These are phyloP conservation scores for Pseudogymnoascus sp. DNA, from an alignment of 2,329 filamentous ascomycete genomes.

Conservation along the genomic window DNA sequence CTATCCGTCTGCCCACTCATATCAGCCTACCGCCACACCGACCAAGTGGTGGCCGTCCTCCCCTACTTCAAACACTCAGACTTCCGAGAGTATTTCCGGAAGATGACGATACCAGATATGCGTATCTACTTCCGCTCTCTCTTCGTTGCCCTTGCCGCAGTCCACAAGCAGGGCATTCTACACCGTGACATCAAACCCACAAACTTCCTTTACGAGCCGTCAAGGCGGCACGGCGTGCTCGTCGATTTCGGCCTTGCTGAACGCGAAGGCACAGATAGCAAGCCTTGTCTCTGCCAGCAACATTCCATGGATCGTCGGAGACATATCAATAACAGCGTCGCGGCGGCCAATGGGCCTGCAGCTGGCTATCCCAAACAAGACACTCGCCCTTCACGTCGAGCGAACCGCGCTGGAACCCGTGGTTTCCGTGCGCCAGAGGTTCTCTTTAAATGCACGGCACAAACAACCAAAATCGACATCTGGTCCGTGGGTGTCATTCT, in stretches of 20 bases:
- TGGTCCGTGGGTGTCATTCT: conserved; percentile 98
- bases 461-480: conserved; percentile 89
- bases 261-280: conserved; percentile 67
- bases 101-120: conserved; percentile 81
- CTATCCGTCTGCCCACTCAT: conserved; percentile 88
- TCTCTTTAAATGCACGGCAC: conserved; percentile 91
- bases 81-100: conserved; percentile 89
- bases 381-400: conserved; percentile 76
- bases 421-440: conserved; percentile 96
- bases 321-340: conserved; percentile 52
- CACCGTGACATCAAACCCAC: conserved; percentile 97
- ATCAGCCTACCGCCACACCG: conserved; percentile 89
- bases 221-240: conserved; percentile 74
- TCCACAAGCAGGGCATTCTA: conserved; percentile 78
- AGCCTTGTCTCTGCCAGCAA: conserved; percentile 77
- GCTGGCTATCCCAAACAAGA: conserved; percentile 83
- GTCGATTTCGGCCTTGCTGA: conserved; percentile 99
- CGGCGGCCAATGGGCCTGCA: conserved; percentile 48
- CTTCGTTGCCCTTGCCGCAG: conserved; percentile 75
- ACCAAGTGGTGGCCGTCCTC: conserved; percentile 90
- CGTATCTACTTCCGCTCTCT: conserved; percentile 83
- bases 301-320: conserved; percentile 54
- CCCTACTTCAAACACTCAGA: conserved; percentile 95
- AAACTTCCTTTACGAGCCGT: conserved; percentile 89
- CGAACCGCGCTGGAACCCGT: conserved; percentile 89